Percentiles rank a stretch among this genome's conserved stretches.
Evolutionary conservation across 2,329 filamentous ascomycete species (phyloP).

Genomic region (Pyrenophora teres): DNA sequence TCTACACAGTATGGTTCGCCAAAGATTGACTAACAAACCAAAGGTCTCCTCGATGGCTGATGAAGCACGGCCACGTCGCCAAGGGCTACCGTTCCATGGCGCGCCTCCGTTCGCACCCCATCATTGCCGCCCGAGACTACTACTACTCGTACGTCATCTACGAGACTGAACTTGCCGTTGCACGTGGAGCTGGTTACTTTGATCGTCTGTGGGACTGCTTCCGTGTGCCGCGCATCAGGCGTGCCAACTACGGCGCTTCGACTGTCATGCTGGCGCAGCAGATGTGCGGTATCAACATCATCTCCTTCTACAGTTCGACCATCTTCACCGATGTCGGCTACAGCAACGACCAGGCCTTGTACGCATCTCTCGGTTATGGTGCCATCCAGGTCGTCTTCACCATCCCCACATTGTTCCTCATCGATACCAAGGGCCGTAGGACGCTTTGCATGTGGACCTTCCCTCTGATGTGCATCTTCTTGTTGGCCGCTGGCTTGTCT

Average conservation of each 20-base stretch:
- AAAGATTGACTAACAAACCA: neutral
- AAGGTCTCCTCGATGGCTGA: slow-evolving; percentile 46
- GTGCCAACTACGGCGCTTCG: slow-evolving; percentile 48
- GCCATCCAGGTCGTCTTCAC: slow-evolving; percentile 45
- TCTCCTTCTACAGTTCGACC: slow-evolving; percentile 79
- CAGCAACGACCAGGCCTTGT: slow-evolving; percentile 33
- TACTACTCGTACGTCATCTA: slow-evolving; percentile 47
- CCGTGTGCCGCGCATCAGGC: slow-evolving; percentile 44
- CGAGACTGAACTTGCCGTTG: slow-evolving; percentile 42
- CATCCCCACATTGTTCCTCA: slow-evolving; percentile 46
- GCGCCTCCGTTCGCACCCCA: slow-evolving; percentile 45
- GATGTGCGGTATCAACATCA: slow-evolving; percentile 66
- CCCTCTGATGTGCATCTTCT: slow-evolving; percentile 45
- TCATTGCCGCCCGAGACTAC: slow-evolving; percentile 45
- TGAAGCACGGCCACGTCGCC: slow-evolving; percentile 43
- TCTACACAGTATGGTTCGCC: no score
- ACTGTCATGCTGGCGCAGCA: slow-evolving; percentile 49
- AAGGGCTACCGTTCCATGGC: slow-evolving; percentile 57
- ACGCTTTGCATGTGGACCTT: slow-evolving; percentile 43
- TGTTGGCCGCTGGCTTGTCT: slow-evolving; percentile 44
- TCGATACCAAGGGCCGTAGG: slow-evolving; percentile 46
- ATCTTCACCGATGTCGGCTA: slow-evolving; percentile 63
- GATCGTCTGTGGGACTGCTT: slow-evolving; percentile 56
- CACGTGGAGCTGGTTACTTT: slow-evolving; percentile 44
- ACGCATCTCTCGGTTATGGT: slow-evolving; percentile 46